phyloP scores from a whole-genome alignment of 768 basidiomycete genomes.

The Termitomyces sp. region DNA sequence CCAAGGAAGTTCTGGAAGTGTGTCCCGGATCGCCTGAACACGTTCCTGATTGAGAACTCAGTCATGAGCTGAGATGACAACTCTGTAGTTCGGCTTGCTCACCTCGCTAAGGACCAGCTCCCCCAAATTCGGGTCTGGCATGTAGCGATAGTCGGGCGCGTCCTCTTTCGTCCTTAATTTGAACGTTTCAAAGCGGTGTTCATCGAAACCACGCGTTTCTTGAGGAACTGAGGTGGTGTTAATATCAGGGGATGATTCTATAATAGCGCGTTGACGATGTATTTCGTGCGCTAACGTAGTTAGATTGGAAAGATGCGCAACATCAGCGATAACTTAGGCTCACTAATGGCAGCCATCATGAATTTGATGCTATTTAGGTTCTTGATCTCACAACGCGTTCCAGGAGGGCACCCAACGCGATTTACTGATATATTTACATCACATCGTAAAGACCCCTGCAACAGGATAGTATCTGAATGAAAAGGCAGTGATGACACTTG shows the following conservation, averaged over 20 bases:
- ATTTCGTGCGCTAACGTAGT: slow-evolving; percentile 65
- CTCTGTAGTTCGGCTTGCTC: slow-evolving; percentile 7
- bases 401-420: slow-evolving; percentile 49
- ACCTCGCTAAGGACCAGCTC: slow-evolving; percentile 56
- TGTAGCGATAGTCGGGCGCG: slow-evolving; percentile 93
- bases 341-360: slow-evolving; percentile 84
- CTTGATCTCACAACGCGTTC: slow-evolving; percentile 94
- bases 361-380: slow-evolving; percentile 91
- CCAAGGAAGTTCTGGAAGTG: slow-evolving; percentile 75
- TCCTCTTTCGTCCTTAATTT: slow-evolving; percentile 86
- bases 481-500: background rate
- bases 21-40: slow-evolving; percentile 41
- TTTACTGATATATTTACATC: slow-evolving; percentile 96
- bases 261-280: slow-evolving; percentile 64
- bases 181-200: slow-evolving; percentile 75
- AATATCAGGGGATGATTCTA: slow-evolving; percentile 27
- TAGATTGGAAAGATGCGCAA: background rate
- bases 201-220: slow-evolving; percentile 91
- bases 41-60: slow-evolving; percentile 45
- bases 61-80: background rate
- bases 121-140: slow-evolving; percentile 95
- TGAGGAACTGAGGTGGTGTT: slow-evolving; percentile 48
- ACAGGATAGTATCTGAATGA: background rate
- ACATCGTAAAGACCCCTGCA: slow-evolving; percentile 86
- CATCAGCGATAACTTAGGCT: slow-evolving; percentile 4